phyloP scores from a whole-genome alignment of 2,329 filamentous ascomycete genomes.

The Aspergillus bombycis region DNA sequence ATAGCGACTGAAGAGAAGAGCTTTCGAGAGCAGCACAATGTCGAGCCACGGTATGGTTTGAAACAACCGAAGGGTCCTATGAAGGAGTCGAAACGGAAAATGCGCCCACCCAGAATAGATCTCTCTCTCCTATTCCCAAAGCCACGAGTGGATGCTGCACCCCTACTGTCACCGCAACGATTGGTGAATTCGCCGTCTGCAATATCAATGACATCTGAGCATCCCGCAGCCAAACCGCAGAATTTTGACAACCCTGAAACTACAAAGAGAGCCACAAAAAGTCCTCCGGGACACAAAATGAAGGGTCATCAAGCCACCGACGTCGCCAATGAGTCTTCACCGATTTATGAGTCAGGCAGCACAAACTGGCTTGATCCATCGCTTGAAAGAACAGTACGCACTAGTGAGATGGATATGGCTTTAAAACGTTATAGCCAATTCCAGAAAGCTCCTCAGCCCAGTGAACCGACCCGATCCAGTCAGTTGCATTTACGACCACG shows the following conservation, averaged over 20 bases:
- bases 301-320: slow-evolving; percentile 20
- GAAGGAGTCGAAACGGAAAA: slow-evolving; percentile 43
- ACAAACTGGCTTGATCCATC: slow-evolving; percentile 29
- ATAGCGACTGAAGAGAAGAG: slow-evolving; percentile 8
- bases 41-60: slow-evolving; percentile 27
- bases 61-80: slow-evolving; percentile 27
- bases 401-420: slow-evolving; percentile 38
- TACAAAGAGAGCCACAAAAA: slow-evolving; percentile 34
- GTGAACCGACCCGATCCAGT: slow-evolving; percentile 22
- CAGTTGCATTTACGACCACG: slow-evolving; percentile 28
- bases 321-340: slow-evolving; percentile 18
- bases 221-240: slow-evolving; percentile 27
- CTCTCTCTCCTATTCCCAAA: slow-evolving; percentile 48
- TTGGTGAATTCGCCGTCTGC: slow-evolving; percentile 46
- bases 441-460: slow-evolving; percentile 18
- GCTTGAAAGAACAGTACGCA: slow-evolving; percentile 34
- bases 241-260: slow-evolving; percentile 21
- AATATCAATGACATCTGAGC: slow-evolving; percentile 39
- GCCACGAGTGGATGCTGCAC: slow-evolving; percentile 34
- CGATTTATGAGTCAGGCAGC: slow-evolving; percentile 24
- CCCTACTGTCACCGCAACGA: slow-evolving; percentile 46
- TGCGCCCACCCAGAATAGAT: slow-evolving; percentile 45
- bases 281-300: slow-evolving; percentile 19
- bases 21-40: slow-evolving; percentile 20
- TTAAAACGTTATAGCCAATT: slow-evolving; percentile 33